Conservation (phyloP, 1,284 basidiomycete genomes). For the Leccinum huronense region DNA sequence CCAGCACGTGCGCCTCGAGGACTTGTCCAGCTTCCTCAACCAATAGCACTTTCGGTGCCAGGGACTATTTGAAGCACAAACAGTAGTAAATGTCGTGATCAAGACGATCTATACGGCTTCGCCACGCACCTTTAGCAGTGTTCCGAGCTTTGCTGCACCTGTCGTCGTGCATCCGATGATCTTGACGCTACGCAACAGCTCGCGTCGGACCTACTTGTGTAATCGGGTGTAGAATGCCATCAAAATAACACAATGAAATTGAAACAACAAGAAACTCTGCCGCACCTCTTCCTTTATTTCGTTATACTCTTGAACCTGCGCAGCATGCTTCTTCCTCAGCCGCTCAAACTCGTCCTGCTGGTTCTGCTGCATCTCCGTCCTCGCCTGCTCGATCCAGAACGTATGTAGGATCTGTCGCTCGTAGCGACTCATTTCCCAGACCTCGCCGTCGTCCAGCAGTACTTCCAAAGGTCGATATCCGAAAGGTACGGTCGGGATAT, state of each 20-base stretch:
- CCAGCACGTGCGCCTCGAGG: conserved; percentile 68
- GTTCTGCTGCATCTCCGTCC: conserved; percentile 30
- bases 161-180: conserved; percentile 75
- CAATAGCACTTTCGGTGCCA: conserved; percentile 54
- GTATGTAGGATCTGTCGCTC: conserved; percentile 43
- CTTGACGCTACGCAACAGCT: conserved; percentile 50
- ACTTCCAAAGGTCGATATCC: conserved; percentile 37
- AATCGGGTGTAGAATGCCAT: background rate
- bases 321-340: conserved; percentile 35
- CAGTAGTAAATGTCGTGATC: background rate
- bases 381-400: conserved; percentile 37
- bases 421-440: conserved; percentile 45
- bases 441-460: conserved; percentile 36
- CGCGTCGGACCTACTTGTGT: conserved; percentile 31
- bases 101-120: background rate
- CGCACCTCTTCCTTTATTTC: conserved; percentile 41
- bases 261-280: conserved; percentile 21
- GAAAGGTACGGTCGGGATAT: conserved; percentile 36
- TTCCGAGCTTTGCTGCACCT: conserved; percentile 63
- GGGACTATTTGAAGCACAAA: conserved; percentile 38
- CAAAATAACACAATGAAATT: conserved; percentile 3
- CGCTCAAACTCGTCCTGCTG: conserved; percentile 40
- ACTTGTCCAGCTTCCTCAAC: conserved; percentile 79
- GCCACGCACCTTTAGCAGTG: conserved; percentile 51
- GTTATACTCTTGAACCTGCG: conserved; percentile 30